Percentiles rank a stretch among this genome's conserved stretches.
phyloP scores from a whole-genome alignment of 257 asterid genomes.

The Solanum lycopersicoides region DNA sequence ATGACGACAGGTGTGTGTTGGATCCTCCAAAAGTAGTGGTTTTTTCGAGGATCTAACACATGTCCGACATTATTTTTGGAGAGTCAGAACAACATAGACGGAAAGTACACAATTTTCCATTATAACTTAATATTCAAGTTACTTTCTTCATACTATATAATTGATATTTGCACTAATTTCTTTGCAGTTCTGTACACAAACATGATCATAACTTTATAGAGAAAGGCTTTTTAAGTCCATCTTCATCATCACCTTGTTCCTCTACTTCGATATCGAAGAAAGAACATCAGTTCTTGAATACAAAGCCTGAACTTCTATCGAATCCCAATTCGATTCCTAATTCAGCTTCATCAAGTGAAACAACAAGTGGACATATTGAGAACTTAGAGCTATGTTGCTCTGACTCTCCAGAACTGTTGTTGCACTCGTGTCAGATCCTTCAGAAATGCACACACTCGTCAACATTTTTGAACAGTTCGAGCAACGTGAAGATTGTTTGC shows the following conservation, averaged over 20 bases:
- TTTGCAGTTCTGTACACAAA: conserved; percentile 40
- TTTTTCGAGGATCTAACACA: not conserved
- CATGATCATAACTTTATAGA: conserved; percentile 26
- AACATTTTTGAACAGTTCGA: not conserved
- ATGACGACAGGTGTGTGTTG: not conserved
- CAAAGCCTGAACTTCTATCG: conserved; percentile 60
- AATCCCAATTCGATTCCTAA: conserved; percentile 93
- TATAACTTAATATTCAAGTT: not conserved
- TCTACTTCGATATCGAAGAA: conserved; percentile 43
- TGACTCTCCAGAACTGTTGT: not conserved
- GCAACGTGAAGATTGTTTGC: conserved; percentile 21
- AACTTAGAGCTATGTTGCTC: not conserved
- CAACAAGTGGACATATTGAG: conserved; percentile 43
- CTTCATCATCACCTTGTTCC: conserved; percentile 54
- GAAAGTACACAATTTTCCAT: not conserved
- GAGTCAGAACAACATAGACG: not conserved
- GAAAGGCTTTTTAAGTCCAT: conserved; percentile 22
- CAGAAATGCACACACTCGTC: not conserved
- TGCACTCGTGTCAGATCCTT: not conserved
- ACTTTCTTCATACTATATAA: not conserved
- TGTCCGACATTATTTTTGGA: not conserved
- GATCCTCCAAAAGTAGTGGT: not conserved
- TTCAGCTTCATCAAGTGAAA: conserved; percentile 91
- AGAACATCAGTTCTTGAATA: conserved; percentile 29
- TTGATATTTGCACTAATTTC: not conserved